phyloP scores from a whole-genome alignment of 1,284 basidiomycete genomes.

The Melampsora medusae region DNA sequence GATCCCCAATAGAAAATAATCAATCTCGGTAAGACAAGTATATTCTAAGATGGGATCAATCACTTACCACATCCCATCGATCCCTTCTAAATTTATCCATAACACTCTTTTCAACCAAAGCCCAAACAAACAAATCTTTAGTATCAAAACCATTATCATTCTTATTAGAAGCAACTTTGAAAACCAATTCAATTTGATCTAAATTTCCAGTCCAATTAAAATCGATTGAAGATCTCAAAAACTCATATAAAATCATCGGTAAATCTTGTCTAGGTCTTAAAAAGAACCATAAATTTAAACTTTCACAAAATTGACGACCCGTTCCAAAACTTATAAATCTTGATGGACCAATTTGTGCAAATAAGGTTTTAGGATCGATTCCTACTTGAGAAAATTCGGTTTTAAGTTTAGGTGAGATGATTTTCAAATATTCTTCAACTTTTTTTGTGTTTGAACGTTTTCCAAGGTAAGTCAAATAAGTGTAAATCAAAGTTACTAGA shows the following conservation, averaged over 20 bases:
- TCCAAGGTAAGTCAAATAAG: slow-evolving; percentile 13
- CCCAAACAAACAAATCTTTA: slow-evolving; percentile 72
- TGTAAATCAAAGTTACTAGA: slow-evolving; percentile 16
- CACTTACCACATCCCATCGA: slow-evolving; percentile 79
- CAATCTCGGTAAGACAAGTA: slow-evolving; percentile 1
- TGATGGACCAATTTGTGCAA: slow-evolving; percentile 65
- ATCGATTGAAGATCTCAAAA: slow-evolving; percentile 67
- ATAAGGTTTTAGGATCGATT: slow-evolving; percentile 46
- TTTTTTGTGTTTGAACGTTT: slow-evolving; percentile 20
- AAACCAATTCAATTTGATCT: slow-evolving; percentile 65
- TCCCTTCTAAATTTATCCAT: slow-evolving; percentile 66
- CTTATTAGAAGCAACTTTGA: slow-evolving; percentile 69
- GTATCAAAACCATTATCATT: slow-evolving; percentile 52
- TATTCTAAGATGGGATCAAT: background rate
- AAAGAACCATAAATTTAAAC: slow-evolving; percentile 73
- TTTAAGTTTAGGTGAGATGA: slow-evolving; percentile 10
- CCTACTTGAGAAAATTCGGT: slow-evolving; percentile 36
- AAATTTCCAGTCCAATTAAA: slow-evolving; percentile 66
- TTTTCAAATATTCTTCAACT: slow-evolving; percentile 13
- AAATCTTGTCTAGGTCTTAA: slow-evolving; percentile 79
- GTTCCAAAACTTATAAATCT: slow-evolving; percentile 82
- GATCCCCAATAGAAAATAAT: slow-evolving; percentile 29
- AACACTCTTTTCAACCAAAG: slow-evolving; percentile 73
- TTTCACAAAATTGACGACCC: slow-evolving; percentile 71
- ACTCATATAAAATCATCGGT: slow-evolving; percentile 66